Evolutionary conservation across 1,284 basidiomycete species (phyloP), one percentile per base, ranked within the genome.

Genomic region (Ganoderma sinense): DNA sequence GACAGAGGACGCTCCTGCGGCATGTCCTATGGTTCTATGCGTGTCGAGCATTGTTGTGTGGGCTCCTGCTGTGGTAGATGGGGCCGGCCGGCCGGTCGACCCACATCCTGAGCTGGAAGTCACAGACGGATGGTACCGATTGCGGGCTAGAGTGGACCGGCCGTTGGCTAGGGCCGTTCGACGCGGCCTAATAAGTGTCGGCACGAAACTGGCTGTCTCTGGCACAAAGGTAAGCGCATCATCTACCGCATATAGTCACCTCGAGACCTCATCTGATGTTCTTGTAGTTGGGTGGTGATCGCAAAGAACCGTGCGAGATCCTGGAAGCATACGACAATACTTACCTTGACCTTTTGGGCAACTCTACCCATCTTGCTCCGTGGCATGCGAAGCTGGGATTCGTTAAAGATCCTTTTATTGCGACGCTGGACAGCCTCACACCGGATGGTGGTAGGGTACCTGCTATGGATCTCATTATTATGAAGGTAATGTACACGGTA

Each of bases 121-220:
- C 16, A 97, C 96, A 0, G 98, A 99, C 78, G 97, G 97, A 11
- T 99, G 97, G 98, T 99, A 99, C 77, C 85, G 90, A 41, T 86
- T 99, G 16, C 88, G 91, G 14, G 93, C 95, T 0, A 85, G 86
- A 51, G 84, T 96, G 6, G 97, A 99, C 79, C 83, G 85, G 16
- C 87, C 92, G 1, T 83, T 99, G 11, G 85, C 85, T 1, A 86
- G 91, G 31, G 97, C 96, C 0, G 84, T 94, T 6, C 82, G 82
- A 48, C 87, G 86, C 26, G 91, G 93, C 0, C 85, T 87, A 58
- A 87, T 99, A 60, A 82, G 84, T 33, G 83, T 94, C 1, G 97
- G 97, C 0, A 86, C 91, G 71, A 99, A 99, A 84, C 85, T 99
- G 23, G 91, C 88, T 4, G 84, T 97, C 55, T 85, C 88, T 14